Percentiles rank a stretch among this genome's conserved stretches.
These are phyloP conservation scores for Trichoderma koningiopsis DNA, from an alignment of 2,329 filamentous ascomycete species.

Conservation along the genomic window DNA sequence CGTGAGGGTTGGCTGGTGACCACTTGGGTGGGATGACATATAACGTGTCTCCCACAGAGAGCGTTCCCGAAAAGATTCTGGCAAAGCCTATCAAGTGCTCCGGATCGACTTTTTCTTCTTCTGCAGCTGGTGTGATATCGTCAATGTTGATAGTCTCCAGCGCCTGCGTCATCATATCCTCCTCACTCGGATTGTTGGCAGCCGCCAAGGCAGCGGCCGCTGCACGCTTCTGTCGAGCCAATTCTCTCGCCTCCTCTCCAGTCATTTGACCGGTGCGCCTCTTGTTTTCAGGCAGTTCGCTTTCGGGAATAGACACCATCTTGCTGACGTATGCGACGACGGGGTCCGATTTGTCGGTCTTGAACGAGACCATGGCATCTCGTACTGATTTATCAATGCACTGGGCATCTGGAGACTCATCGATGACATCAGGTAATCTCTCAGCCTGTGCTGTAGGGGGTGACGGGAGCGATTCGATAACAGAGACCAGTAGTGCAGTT, in stretches of 20 bases:
- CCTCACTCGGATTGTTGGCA: slow-evolving; percentile 50
- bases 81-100: slow-evolving; percentile 96
- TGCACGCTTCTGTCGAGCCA: slow-evolving; percentile 84
- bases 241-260: slow-evolving; percentile 84
- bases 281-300: slow-evolving; percentile 86
- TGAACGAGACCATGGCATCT: slow-evolving; percentile 82
- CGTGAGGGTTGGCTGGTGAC: slow-evolving; percentile 75
- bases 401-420: slow-evolving; percentile 74
- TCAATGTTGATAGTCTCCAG: slow-evolving; percentile 64
- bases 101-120: slow-evolving; percentile 65
- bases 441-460: slow-evolving; percentile 78
- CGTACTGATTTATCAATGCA: slow-evolving; percentile 70
- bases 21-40: slow-evolving; percentile 95
- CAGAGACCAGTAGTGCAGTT: slow-evolving; percentile 88
- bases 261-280: slow-evolving; percentile 71
- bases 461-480: slow-evolving; percentile 88
- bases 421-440: slow-evolving; percentile 76
- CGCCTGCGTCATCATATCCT: slow-evolving; percentile 60
- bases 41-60: slow-evolving; percentile 85
- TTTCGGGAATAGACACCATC: slow-evolving; percentile 94
- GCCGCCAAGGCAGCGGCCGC: slow-evolving; percentile 82
- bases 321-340: slow-evolving; percentile 96
- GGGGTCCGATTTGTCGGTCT: slow-evolving; percentile 68
- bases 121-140: slow-evolving; percentile 48
- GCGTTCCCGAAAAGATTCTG: slow-evolving; percentile 85